Conservation (phyloP, 768 basidiomycete species). For the Pulveroboletus sp. region DNA sequence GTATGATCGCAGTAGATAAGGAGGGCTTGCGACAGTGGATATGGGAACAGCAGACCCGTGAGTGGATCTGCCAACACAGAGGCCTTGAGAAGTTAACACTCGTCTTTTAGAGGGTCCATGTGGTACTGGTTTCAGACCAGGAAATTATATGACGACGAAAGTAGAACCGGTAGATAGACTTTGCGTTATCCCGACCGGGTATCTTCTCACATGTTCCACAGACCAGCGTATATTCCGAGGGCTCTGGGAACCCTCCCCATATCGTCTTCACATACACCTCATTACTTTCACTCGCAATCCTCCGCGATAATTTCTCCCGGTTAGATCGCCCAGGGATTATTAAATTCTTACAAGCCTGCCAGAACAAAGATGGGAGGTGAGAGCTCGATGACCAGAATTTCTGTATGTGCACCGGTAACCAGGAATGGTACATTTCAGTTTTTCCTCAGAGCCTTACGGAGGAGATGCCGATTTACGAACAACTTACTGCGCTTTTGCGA, state of each 20-base stretch:
- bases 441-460: constrained; percentile 63
- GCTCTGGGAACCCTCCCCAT: constrained; percentile 65
- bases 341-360: constrained; percentile 64
- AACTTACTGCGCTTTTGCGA: constrained; percentile 81
- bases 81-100: not conserved
- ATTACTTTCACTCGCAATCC: constrained; percentile 72
- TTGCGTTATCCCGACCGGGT: not conserved
- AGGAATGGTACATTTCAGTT: constrained; percentile 39
- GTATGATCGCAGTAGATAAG: constrained; percentile 49
- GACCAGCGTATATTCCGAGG: constrained; percentile 36
- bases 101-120: constrained; percentile 43
- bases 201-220: constrained; percentile 17
- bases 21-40: constrained; percentile 76
- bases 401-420: not conserved
- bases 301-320: constrained; percentile 76
- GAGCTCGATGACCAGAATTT: constrained; percentile 8
- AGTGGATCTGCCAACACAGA: constrained; percentile 6
- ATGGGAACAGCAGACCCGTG: constrained; percentile 80
- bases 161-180: constrained; percentile 13
- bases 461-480: constrained; percentile 79
- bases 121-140: constrained; percentile 71
- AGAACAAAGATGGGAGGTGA: constrained; percentile 80
- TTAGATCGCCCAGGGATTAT: constrained; percentile 69
- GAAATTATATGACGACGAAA: constrained; percentile 59
- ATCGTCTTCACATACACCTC: constrained; percentile 95